Percentiles rank a stretch among this genome's conserved stretches.
phyloP scores from a whole-genome alignment of 768 basidiomycete species.

The Lepiota brunneoincarnata region DNA sequence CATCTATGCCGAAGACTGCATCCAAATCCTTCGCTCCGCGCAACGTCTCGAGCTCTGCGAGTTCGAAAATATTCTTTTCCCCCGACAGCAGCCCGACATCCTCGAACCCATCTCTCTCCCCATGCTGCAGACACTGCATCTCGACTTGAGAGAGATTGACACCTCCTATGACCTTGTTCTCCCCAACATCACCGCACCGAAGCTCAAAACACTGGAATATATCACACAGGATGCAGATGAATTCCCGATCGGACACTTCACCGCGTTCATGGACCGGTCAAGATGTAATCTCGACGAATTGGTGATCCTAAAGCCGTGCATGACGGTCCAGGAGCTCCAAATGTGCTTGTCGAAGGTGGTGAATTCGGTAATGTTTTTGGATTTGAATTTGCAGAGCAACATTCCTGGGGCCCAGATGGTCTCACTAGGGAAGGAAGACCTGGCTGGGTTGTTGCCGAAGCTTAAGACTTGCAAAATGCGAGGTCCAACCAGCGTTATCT shows the following conservation, averaged over 20 bases:
- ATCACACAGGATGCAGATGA: not conserved
- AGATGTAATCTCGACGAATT: not conserved
- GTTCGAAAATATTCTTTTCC: not conserved
- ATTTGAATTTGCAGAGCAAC: not conserved
- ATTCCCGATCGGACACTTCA: conserved; percentile 1
- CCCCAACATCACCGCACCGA: conserved; percentile 1
- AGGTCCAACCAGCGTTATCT: no score
- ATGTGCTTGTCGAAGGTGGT: not conserved
- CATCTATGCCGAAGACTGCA: not conserved
- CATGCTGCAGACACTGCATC: not conserved
- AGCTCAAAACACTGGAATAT: conserved; percentile 3
- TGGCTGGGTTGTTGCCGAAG: no score
- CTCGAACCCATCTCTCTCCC: not conserved
- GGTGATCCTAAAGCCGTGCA: not conserved
- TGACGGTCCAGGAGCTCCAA: not conserved
- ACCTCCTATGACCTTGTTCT: not conserved
- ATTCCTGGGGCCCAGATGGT: not conserved
- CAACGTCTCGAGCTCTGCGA: not conserved
- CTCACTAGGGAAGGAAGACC: no score
- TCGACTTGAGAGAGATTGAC: conserved; percentile 1
- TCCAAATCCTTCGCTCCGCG: conserved; percentile 1
- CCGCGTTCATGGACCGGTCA: not conserved
- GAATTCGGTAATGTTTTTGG: not conserved
- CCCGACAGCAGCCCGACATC: not conserved
- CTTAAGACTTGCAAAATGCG: no score